These are phyloP conservation scores for Pachysandra terminalis DNA, from an alignment of 164 flowering plant species.

Conservation along the genomic window DNA sequence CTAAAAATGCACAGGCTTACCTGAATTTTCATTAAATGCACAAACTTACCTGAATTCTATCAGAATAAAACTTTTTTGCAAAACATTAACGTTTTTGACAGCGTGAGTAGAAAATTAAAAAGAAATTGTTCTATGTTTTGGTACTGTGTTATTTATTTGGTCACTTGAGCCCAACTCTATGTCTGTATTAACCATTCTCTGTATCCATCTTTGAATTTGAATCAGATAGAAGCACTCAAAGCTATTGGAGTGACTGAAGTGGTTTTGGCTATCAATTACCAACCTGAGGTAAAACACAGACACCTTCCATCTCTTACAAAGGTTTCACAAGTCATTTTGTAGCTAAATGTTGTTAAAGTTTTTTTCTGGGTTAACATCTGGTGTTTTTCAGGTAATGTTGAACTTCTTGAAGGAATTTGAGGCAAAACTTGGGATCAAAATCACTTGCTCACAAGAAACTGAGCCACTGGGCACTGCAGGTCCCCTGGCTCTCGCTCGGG, in stretches of 20 bases:
- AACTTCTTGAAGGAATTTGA: slow-evolving; percentile 25
- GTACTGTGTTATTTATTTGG: neutral
- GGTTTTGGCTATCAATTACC: neutral
- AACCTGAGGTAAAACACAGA: neutral
- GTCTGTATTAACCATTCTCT: too few relatives aligned
- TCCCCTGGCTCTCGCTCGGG: slow-evolving; percentile 26
- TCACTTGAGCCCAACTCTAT: too few relatives aligned
- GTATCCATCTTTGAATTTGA: neutral
- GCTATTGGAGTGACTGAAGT: neutral
- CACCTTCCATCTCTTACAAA: neutral
- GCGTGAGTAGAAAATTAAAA: neutral
- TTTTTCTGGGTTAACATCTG: neutral
- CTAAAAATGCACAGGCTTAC: too few relatives aligned
- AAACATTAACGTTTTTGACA: neutral
- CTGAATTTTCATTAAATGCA: too few relatives aligned
- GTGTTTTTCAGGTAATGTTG: slow-evolving; percentile 23
- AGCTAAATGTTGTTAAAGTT: neutral
- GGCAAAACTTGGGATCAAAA: slow-evolving; percentile 21
- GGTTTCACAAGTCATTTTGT: neutral
- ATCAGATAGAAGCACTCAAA: neutral
- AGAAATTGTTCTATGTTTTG: neutral
- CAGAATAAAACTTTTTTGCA: neutral
- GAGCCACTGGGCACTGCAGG: slow-evolving; percentile 31
- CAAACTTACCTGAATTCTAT: neutral
- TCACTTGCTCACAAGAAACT: slow-evolving; percentile 27